Evolutionary conservation across 192 early-diverging fungal species (phyloP).

Genomic region (Coemansia guatemalensis): DNA sequence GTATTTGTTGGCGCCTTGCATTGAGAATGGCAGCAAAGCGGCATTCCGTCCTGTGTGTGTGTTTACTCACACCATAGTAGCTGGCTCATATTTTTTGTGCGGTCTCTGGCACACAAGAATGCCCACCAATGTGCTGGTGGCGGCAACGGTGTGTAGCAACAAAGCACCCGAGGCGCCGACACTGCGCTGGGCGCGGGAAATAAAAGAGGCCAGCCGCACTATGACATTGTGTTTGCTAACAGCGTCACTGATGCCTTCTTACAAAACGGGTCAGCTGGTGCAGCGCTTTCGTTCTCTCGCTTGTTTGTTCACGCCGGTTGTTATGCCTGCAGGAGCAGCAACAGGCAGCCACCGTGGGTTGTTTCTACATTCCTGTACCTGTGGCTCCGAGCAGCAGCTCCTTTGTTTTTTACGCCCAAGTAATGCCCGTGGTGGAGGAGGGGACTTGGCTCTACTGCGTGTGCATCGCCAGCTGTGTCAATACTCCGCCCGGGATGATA

Average conservation of each 20-base stretch:
- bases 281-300: not conserved
- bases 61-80: not conserved
- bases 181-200: not conserved
- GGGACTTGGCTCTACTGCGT: not conserved
- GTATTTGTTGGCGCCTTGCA: not conserved
- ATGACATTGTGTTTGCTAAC: not conserved
- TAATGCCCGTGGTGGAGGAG: not conserved
- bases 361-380: not conserved
- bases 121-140: not conserved
- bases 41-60: not conserved
- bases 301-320: not conserved
- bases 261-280: not conserved
- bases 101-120: not conserved
- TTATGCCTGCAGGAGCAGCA: not conserved
- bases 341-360: not conserved
- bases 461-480: not conserved
- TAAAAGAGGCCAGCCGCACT: conserved; percentile 1
- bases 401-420: not conserved
- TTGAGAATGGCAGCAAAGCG: not conserved
- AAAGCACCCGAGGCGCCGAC: not conserved
- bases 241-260: not conserved
- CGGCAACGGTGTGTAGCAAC: not conserved
- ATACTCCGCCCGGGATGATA: not conserved
- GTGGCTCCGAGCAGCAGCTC: not conserved
- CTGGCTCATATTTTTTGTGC: not conserved